Evolutionary conservation across 176 grass and related monocot species (phyloP), one percentile per base, ranked within the genome.

Genomic region (Triticum timopheevii): DNA sequence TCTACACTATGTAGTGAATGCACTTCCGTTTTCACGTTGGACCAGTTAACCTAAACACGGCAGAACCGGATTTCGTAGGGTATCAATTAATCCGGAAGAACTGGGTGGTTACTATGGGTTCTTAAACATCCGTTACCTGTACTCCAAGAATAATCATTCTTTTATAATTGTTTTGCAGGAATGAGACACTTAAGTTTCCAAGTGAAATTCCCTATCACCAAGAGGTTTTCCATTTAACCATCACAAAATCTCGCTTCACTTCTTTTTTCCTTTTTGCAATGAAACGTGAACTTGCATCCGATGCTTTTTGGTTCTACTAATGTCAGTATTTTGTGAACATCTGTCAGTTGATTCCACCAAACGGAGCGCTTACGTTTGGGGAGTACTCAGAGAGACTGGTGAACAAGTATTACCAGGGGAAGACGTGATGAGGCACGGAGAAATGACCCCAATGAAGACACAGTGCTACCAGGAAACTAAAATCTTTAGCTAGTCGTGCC

Each of bases 321-420:
- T 22, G 8, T 66, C 50, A 0, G 50, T 4, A 62, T 22, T 39
- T 50, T 90, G 15, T 23, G 5, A 65, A 83, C 28, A 40, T 50
- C 39, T 73, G 76, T 23, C 88, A 98, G 93, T 89, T 95, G 39
- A 92, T 98, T 50, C 88, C 84, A 83, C 93, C 90, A 52, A 89
- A 92, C 42, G 89, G 73, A 75, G 85, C 82, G 52, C 90, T 95
- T 79, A 98, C 93, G 31, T 98, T 98, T 72, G 93, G 96, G 25
- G 93, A 98, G 74, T 98, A 92, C 82, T 93, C 96, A 6, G 90
- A 98, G 82, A 88, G 67, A 78, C 86, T 98, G 22, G 73, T 90
- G 27, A 85, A 73, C 80, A 95, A 98, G 65, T 98, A 94, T 78
- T 95, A 98, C 84, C 74, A 88, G 33, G 74, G 65, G 81, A 82